These are phyloP conservation scores for Aspergillus sp. DNA, from an alignment of 2,329 filamentous ascomycete species.

Conservation along the genomic window DNA sequence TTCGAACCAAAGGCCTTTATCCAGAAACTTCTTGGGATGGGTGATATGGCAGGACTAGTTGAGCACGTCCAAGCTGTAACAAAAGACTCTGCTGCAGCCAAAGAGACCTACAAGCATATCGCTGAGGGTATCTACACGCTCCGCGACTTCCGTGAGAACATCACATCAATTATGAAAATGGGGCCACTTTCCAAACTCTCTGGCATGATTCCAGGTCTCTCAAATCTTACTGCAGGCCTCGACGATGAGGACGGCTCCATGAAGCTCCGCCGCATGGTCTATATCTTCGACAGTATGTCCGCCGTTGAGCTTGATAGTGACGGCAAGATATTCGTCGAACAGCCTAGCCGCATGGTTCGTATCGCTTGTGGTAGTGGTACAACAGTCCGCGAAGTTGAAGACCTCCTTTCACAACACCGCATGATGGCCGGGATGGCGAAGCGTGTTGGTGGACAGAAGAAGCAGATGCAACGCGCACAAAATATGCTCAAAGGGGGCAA, in stretches of 20 bases:
- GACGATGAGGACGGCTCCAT: slow-evolving; percentile 93
- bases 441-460: slow-evolving; percentile 97
- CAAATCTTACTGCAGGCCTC: slow-evolving; percentile 90
- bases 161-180: slow-evolving; percentile 99
- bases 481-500: slow-evolving; percentile 87
- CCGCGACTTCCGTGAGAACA: slow-evolving; percentile 88
- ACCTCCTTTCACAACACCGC: slow-evolving; percentile 92
- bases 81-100: slow-evolving; percentile 73
- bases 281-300: slow-evolving; percentile 98
- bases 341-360: slow-evolving; percentile 88
- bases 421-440: slow-evolving; percentile 99
- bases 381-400: slow-evolving; percentile 88
- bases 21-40: slow-evolving; percentile 92
- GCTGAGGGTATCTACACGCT: slow-evolving; percentile 95
- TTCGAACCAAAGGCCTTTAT: slow-evolving; percentile 94
- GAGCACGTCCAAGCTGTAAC: slow-evolving; percentile 96
- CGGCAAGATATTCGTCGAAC: slow-evolving; percentile 88
- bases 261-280: slow-evolving; percentile 97
- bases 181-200: slow-evolving; percentile 96
- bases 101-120: slow-evolving; percentile 99
- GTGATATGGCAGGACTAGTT: slow-evolving; percentile 90
- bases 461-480: slow-evolving; percentile 94
- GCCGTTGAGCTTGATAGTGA: slow-evolving; percentile 93
- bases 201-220: slow-evolving; percentile 96
- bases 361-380: slow-evolving; percentile 89